Evolutionary conservation across 108 stramenopile species (phyloP), one percentile per base, ranked within the genome.

Genomic region (Pelagomonas calceolata): DNA sequence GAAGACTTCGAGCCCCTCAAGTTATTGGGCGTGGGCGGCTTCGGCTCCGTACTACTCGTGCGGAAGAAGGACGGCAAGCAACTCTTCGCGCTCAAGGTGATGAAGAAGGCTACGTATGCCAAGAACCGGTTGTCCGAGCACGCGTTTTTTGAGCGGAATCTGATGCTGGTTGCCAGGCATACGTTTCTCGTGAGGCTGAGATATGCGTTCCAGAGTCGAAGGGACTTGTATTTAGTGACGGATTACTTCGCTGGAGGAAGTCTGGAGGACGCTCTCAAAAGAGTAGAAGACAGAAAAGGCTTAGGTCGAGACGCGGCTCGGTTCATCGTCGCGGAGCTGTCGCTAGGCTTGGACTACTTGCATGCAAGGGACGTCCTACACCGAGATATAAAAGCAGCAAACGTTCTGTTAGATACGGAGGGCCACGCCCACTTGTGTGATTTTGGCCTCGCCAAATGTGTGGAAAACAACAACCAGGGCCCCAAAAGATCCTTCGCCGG

Each of bases 321-420:
- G 51, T 60, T 60, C 51, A 3, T 60, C 21, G 14, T 16, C 26
- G 51, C 51, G 21, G 51, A 60, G 51, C 51, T 60, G 3, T 17
- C 51, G 1, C 34, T 44, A 0, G 84, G 84, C 31, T 34, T 84
- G 34, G 32, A 31, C 30, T 84, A 85, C 39, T 68, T 85, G 30
- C 84, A 85, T 76, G 43, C 33, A 29, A 71, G 71, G 45, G 73
- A 79, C n/a, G 81, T 85, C 34, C 71, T 85, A 32, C 84, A 85
- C 80, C 51, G 84, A 16, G 84, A 85, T 67, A 75, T 85, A 44
- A 85, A 85, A 63, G 84, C 83, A 17, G 84, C 81, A 26, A 85
- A 85, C 79, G 79, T 85, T 12, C 82, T 85, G 26, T 78, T 85
- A 46, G 83, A 80, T 17, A 74, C 79, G 18, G 73, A 80, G 65